Evolutionary conservation across 331 rosid genomes (phyloP), one percentile per base, ranked within the genome.

Genomic region (Malus hybrid): DNA sequence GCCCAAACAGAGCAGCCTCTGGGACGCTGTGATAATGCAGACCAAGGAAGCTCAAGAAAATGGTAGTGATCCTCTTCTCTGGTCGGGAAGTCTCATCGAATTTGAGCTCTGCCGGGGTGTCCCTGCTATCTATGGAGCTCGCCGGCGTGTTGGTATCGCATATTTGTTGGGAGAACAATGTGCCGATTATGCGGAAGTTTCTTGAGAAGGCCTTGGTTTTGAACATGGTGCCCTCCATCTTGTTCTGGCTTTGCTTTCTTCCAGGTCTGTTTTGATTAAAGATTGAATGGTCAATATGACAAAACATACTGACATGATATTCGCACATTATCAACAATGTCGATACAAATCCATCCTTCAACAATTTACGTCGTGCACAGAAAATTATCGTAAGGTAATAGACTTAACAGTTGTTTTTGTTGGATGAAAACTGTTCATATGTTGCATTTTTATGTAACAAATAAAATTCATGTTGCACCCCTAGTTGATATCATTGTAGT

Each of bases 231-330:
- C 79, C 68, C 5, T 69, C 79, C 42, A 36, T 76, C 68, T 76
- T 76, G 22, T 76, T 66, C 79, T 76, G 39, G 79, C 79, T 26
- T 67, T 56, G 66, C 72, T 76, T 28, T 76, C 74, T 12, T 66
- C 79, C 42, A 76, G 74, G 79, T 76, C 22, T 24, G 42, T 57
- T 7, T 53, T 44, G 50, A 4, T 44, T 44, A 11, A 44, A 11
- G 5, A 44, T 44, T 15, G 50, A 44, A 11, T 3, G 50, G 50
- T 44, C 50, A 11, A 44, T 44, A 44, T 44, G 11, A 44, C 50
- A 44, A 44, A 44, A 44, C 50, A 11, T 44, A 44, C 14, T 11
- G 50, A 44, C 50, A 44, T 39, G 46, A 39, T 9, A 39, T 39
- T 39, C 1, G 13, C 46, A 39, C 46, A 39, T 39, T 39, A 39